Base-by-base conservation (phyloP, 768 basidiomycete genomes). In the Hygrocybe punicea region DNA sequence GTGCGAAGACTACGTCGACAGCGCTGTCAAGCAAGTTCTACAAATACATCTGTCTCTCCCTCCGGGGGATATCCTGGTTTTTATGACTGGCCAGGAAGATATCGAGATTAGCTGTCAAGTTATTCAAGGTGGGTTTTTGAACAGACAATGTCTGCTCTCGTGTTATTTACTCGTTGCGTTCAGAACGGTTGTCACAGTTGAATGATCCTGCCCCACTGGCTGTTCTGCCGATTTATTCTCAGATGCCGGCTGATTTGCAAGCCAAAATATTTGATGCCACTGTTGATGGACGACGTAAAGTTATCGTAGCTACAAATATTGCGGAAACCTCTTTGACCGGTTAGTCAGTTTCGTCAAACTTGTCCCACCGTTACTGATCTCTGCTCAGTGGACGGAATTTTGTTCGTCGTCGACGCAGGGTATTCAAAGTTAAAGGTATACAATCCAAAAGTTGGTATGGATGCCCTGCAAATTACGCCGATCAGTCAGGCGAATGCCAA, bases 31-130 rank as follows among this genome's bases (percentile, higher is more conserved):
- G 76, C 96, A 99, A 73, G 91, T 98, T 14, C 80, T 98, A 25
- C 92, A 96, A 67, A 98, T 99, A 44, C 96, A 99, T 69, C 78
- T 98, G 39, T 93, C 96, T 2, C 81, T 89, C 16, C 93, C 96
- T 19, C 84, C 85, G 0, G 97, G 97, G 13, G 97, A 99, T 73
- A 91, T 98, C 51, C 78, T 99, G 40, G 93, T 98, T 23, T 99
- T 99, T 72, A 98, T 98, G 96, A 99, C 97, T 24, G 97, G 97
- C 36, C 97, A 98, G 74, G 97, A 98, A 73, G 96, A 99, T 69
- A 99, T 99, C 58, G 96, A 98, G 73, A 82, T 93, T 29, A 98
- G 94, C 10, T 99, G 97, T 68, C 89, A 92, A 66, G 96, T 98
- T 33, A 78, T 98, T 17, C 83, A 88, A 71, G 94, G 94, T 93